Evolutionary conservation across 331 rosid genomes (phyloP), one percentile per base, ranked within the genome.

Genomic region (Prunus yedoensis): DNA sequence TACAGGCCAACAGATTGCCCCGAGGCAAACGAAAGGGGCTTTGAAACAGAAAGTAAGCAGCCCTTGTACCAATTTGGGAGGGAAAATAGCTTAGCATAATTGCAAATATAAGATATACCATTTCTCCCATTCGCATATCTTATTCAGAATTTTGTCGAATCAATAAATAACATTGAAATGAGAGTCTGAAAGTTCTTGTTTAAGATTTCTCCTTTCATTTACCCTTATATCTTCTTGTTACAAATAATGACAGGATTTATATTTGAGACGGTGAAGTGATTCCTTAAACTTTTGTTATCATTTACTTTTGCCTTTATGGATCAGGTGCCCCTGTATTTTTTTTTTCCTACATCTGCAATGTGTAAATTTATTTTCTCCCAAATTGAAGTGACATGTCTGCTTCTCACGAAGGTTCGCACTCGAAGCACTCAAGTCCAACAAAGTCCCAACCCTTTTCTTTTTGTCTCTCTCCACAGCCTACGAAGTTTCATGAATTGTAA

Each of bases 1-100:
- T 73, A 77, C 46, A 58, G 73, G 75, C 76, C 81, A 60, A 59
- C 46, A 68, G 54, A 30, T 43, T 49, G 66, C 43, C 66, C 8
- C 2, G 13, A 28, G 68, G 52, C 61, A 47, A 21, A 35, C 47
- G 50, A 25, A 56, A 72, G 52, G 64, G 49, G 45, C 3, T 16
- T 53, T 63, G 59, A 46, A 66, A 61, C 64, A 46, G 15, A 27
- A 54, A 77, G 74, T 41, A 53, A 51, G 69, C 79, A 46, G 54
- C 62, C 66, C 54, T 45, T 56, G 58, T 76, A 43, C 69, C 73
- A 38, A 43, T 23, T 62, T 20, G 21, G 38, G 16, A 66, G 81
- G 66, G 51, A 35, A 77, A 50, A 25, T 25, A 25, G 57, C 56
- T 21, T 41, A 75, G 20, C 30, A 41, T 21, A 75, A 52, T 20